Base-by-base conservation (phyloP, 345 rosid genomes). In the Crucihimalaya himalaica region DNA sequence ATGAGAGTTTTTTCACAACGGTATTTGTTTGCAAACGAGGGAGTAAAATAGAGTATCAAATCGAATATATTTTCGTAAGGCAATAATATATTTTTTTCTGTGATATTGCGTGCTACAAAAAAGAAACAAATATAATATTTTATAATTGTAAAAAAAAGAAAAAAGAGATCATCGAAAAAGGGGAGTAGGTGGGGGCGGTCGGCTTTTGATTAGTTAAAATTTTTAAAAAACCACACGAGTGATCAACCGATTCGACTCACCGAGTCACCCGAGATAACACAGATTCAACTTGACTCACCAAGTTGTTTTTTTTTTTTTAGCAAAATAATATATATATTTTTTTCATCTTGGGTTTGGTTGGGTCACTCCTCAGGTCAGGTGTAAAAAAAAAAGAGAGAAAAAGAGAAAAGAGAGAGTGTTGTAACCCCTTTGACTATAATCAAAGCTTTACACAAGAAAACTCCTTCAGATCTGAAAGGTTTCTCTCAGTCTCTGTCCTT, bases 381-480 rank as follows among this genome's bases (percentile, higher is more conserved):
- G 80, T 77, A 47, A 63, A 54, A 35, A 70, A 51, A 35, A 55
- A 45, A 53, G 2, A 42, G 7, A 16, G 6, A 4, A 40, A 13
- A 13, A 8, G 5, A 42, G 47, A 42, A n/a, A 43, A 43, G 19
- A 70, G 23, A 70, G 66, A 50, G 32, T 34, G 63, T 62, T 51
- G 65, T 52, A 68, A 61, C 43, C 45, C 67, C 76, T 65, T 77
- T 77, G 80, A 71, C 80, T 60, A 64, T 8, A 70, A 70, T 63
- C 64, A 58, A 58, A 77, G 40, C 66, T 54, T 48, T 32, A 66
- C 53, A 43, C 51, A 61, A 43, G 14, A 50, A 34, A 64, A 21
- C 53, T 54, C 13, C 25, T 57, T 65, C 81, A 78, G 81, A 78
- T 78, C 81, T 78, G 81, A 78, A 66, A 78, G 77, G 15, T 0